A percentile compares a stretch with the other conserved stretches of the same genome.
phyloP scores from a whole-genome alignment of 805 yeast genomes.

The Lipomyces sp. region DNA sequence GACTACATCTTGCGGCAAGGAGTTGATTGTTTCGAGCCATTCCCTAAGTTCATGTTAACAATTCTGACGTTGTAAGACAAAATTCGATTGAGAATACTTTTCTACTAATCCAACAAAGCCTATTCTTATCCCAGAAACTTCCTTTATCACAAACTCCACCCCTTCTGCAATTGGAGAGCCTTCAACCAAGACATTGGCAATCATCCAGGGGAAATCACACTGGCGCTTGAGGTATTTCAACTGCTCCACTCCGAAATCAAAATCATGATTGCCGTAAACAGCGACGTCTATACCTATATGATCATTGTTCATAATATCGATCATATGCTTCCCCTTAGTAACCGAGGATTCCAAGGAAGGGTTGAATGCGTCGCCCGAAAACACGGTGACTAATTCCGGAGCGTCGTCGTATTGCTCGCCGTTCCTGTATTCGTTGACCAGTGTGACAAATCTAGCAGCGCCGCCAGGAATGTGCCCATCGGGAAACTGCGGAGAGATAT shows the following conservation, averaged over 20 bases:
- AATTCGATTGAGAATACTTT: conserved; percentile 6
- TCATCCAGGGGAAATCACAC: conserved; percentile 39
- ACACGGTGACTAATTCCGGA: conserved; percentile 37
- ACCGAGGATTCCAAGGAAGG: conserved; percentile 39
- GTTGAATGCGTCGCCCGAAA: conserved; percentile 39
- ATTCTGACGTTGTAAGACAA: not conserved
- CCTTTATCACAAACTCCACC: conserved; percentile 21
- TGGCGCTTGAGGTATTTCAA: conserved; percentile 22
- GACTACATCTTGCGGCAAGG: conserved; percentile 31
- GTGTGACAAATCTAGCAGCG: conserved; percentile 39
- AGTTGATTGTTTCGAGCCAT: conserved; percentile 38
- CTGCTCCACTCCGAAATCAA: conserved; percentile 39
- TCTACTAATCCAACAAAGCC: conserved; percentile 39
- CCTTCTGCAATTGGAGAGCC: conserved; percentile 33
- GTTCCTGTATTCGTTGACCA: conserved; percentile 29
- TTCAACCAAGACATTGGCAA: conserved; percentile 31
- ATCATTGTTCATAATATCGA: conserved; percentile 24
- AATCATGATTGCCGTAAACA: conserved; percentile 39
- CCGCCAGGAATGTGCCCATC: conserved; percentile 37
- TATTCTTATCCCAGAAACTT: conserved; percentile 24
- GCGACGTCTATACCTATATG: conserved; percentile 38
- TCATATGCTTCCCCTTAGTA: conserved; percentile 38
- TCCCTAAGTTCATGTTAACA: conserved; percentile 25
- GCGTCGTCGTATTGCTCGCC: conserved; percentile 18
- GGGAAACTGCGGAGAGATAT: conserved; percentile 32